Percentiles rank a stretch among this genome's conserved stretches.
These are phyloP conservation scores for Tausonia pullulans DNA, from an alignment of 1,284 basidiomycete species.

Conservation along the genomic window DNA sequence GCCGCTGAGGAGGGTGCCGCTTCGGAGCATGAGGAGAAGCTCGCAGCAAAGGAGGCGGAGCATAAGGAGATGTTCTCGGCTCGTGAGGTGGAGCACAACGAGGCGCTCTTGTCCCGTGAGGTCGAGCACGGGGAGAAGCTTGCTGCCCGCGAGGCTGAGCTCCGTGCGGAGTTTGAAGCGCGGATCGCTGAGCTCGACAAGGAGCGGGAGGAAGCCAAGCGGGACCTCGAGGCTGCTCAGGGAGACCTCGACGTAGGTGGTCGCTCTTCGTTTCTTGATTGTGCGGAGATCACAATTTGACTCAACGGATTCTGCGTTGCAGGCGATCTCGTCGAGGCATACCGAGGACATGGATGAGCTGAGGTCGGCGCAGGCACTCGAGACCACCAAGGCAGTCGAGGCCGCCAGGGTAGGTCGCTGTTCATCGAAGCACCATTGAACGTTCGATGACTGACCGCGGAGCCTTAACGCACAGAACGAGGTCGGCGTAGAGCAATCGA, in stretches of 20 bases:
- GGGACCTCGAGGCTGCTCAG: background rate
- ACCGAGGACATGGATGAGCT: background rate
- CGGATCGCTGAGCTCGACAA: constrained; percentile 35
- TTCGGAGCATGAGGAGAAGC: background rate
- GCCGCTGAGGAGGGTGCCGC: no score
- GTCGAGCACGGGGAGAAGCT: constrained; percentile 46
- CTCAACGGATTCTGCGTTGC: no score
- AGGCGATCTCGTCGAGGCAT: constrained; percentile 4
- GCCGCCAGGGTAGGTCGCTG: background rate
- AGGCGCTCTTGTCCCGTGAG: no score
- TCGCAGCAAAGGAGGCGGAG: background rate
- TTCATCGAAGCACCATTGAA: background rate
- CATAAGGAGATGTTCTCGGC: no score
- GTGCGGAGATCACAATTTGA: no score
- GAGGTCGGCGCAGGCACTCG: constrained; percentile 2
- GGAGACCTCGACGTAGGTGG: constrained; percentile 1
- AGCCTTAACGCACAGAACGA: background rate
- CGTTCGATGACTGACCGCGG: background rate
- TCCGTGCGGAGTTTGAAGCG: constrained; percentile 45
- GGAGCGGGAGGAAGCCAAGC: constrained; percentile 36
- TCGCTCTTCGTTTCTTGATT: background rate
- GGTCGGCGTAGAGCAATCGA: constrained; percentile 5
- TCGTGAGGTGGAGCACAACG: no score
- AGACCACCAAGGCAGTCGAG: constrained; percentile 5
- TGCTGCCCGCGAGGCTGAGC: constrained; percentile 31